These are phyloP conservation scores for Apophysomyces elegans DNA, from an alignment of 371 early-diverging fungal species.

Conservation along the genomic window DNA sequence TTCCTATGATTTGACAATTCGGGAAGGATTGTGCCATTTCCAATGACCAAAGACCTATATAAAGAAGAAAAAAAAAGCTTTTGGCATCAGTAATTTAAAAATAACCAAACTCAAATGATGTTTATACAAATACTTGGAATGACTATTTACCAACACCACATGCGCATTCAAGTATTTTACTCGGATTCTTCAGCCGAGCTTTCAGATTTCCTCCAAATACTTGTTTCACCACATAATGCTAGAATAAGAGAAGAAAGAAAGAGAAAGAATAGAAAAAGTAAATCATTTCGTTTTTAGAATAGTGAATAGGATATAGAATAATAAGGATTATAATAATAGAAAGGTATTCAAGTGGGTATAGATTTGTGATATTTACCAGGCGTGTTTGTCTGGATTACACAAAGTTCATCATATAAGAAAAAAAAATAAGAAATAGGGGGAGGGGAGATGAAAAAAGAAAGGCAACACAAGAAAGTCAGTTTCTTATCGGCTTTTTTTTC, in stretches of 20 bases:
- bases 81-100: no score
- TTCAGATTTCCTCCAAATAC: conserved; percentile 32
- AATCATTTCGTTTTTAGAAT: no score
- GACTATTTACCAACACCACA: conserved; percentile 34
- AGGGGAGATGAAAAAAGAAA: no score
- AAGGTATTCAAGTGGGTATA: no score
- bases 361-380: not conserved
- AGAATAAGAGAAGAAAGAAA: not conserved
- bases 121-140: no score
- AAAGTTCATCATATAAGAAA: not conserved
- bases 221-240: conserved; percentile 43
- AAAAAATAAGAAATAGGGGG: not conserved
- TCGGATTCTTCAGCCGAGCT: conserved; percentile 21
- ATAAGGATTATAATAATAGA: no score
- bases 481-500: no score
- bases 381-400: not conserved
- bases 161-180: conserved; percentile 30
- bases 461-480: no score
- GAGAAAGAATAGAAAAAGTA: no score
- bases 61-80: not conserved
- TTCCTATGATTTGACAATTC: conserved; percentile 33
- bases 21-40: conserved; percentile 34
- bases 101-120: no score
- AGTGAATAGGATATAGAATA: not conserved
- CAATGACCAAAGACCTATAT: conserved; percentile 30